phyloP scores from a whole-genome alignment of 768 basidiomycete genomes.

The Mycena rosella region DNA sequence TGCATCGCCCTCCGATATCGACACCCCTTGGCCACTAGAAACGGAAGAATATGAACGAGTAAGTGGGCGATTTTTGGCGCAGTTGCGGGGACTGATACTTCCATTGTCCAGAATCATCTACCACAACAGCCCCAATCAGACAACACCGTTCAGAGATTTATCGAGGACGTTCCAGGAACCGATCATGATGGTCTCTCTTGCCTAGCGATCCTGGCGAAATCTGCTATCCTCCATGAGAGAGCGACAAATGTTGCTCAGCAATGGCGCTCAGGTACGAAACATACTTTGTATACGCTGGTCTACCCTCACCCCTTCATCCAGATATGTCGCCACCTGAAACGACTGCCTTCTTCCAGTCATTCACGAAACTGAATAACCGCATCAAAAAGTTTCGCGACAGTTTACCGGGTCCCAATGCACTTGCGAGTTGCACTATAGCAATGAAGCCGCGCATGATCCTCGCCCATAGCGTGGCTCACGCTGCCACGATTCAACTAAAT shows the following conservation, averaged over 20 bases:
- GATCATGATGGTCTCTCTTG: not conserved
- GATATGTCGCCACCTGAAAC: not conserved
- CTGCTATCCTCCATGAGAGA: constrained; percentile 41
- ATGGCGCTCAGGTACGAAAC: constrained; percentile 39
- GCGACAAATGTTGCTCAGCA: constrained; percentile 36
- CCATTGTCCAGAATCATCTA: too few species aligned
- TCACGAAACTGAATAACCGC: not conserved
- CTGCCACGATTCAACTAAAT: not conserved
- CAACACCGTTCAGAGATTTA: constrained; percentile 20
- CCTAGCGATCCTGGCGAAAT: constrained; percentile 10
- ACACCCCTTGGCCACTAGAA: constrained; percentile 55
- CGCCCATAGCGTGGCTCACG: not conserved
- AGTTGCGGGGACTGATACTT: not conserved
- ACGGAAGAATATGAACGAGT: constrained; percentile 37
- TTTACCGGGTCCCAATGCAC: not conserved
- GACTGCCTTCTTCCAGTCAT: not conserved
- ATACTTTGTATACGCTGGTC: not conserved
- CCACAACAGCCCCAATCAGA: too few species aligned
- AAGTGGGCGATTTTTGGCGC: not conserved
- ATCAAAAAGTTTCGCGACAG: not conserved
- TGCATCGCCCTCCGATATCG: constrained; percentile 43
- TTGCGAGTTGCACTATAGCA: not conserved
- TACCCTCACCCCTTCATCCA: not conserved
- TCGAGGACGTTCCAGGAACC: constrained; percentile 1
- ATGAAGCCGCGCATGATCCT: not conserved